Conservation (phyloP, 345 rosid genomes). For the Combretum micranthum region DNA sequence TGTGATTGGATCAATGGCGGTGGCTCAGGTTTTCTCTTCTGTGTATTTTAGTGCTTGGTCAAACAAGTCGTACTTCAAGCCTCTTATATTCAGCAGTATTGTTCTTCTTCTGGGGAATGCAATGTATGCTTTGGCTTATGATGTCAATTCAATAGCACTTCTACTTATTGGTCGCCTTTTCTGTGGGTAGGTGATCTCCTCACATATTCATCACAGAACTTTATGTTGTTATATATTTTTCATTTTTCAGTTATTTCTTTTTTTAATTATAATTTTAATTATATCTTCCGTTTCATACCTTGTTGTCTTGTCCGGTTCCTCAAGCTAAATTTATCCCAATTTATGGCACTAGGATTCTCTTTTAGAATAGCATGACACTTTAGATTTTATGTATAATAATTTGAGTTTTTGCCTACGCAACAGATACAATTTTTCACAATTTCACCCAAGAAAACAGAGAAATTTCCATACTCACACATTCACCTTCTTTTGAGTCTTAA, state of each 20-base stretch:
- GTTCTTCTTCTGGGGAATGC: constrained; percentile 74
- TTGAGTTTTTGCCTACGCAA: too few species aligned
- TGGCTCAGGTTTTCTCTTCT: constrained; percentile 94
- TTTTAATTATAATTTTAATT: not conserved
- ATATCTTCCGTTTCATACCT: too few species aligned
- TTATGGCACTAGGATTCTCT: not conserved
- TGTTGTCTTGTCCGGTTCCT: too few species aligned
- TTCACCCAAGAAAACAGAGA: too few species aligned
- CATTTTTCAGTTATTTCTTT: too few species aligned
- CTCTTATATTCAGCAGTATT: constrained; percentile 89
- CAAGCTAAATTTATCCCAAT: not conserved
- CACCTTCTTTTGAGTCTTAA: too few species aligned
- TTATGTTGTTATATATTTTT: too few species aligned
- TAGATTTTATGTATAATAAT: not conserved
- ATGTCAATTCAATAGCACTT: constrained; percentile 58
- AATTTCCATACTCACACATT: too few species aligned
- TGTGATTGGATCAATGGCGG: constrained; percentile 98
- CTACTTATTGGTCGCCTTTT: constrained; percentile 84
- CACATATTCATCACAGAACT: not conserved
- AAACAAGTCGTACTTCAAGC: constrained; percentile 84
- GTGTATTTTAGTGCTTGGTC: constrained; percentile 99
- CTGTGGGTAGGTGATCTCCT: constrained; percentile 72
- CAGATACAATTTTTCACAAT: too few species aligned
- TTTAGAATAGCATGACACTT: not conserved
- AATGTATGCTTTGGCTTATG: constrained; percentile 93